Evolutionary conservation across 2,329 filamentous ascomycete genomes (phyloP).

Genomic region (Fusarium sp.): DNA sequence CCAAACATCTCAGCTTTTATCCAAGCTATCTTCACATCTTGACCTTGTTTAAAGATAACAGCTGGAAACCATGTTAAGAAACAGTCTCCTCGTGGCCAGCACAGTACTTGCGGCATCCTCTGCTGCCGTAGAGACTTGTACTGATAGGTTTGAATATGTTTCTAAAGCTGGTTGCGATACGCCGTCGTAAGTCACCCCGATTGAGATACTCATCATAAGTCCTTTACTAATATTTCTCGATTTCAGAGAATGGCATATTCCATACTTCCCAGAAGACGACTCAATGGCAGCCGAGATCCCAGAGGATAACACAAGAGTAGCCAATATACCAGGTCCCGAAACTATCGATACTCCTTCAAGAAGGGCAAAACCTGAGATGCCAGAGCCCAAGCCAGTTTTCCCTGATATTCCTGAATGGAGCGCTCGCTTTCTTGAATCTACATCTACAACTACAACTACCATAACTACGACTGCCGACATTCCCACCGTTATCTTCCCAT

Average conservation of each 20-base stretch:
- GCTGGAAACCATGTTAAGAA: slow-evolving; percentile 3
- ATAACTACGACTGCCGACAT: not conserved
- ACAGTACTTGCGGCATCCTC: not conserved
- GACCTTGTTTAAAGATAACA: not conserved
- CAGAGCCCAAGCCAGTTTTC: not conserved
- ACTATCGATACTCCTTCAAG: not conserved
- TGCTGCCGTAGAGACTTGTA: rapidly evolving
- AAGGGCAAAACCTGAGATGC: not conserved
- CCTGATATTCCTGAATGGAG: too few species aligned
- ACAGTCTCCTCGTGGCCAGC: not conserved
- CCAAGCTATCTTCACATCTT: not conserved
- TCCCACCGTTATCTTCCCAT: not conserved
- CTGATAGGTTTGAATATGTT: not conserved
- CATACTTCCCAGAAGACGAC: not conserved
- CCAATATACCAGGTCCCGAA: not conserved
- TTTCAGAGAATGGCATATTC: not conserved
- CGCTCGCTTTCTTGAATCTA: not conserved
- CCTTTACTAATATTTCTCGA: not conserved
- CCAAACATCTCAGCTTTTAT: not conserved
- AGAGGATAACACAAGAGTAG: not conserved
- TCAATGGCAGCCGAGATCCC: not conserved
- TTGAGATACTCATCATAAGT: not conserved
- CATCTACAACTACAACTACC: not conserved
- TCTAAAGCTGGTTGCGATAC: not conserved
- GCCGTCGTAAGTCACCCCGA: not conserved